Evolutionary conservation across 2,329 filamentous ascomycete species (phyloP).

Genomic region (Colletotrichum spinosum): DNA sequence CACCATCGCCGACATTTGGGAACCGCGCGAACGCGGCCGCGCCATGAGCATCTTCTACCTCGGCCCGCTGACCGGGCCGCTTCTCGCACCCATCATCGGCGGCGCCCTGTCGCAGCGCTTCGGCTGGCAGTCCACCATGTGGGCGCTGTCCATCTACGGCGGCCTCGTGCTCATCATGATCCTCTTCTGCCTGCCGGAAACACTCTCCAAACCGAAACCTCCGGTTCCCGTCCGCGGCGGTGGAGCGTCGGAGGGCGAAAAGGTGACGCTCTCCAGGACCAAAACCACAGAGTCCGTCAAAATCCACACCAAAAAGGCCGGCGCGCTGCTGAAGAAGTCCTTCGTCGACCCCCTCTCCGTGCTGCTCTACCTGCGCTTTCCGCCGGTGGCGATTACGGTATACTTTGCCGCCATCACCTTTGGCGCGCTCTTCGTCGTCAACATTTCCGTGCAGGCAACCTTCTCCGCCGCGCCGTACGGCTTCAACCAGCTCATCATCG

Average conservation of each 20-base stretch:
- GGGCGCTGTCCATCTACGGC: conserved; percentile 81
- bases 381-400: conserved; percentile 79
- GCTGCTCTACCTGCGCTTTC: conserved; percentile 78
- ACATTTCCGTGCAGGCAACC: conserved; percentile 79
- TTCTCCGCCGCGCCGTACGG: conserved; percentile 76
- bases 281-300: conserved; percentile 73
- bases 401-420: conserved; percentile 82
- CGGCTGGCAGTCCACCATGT: conserved; percentile 82
- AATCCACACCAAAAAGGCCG: conserved; percentile 64
- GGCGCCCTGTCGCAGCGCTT: conserved; percentile 76
- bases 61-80: conserved; percentile 79
- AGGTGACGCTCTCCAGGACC: conserved; percentile 57
- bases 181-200: conserved; percentile 74
- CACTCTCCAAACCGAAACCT: conserved; percentile 57
- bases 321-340: conserved; percentile 66
- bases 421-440: conserved; percentile 79
- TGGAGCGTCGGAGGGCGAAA: conserved; percentile 14
- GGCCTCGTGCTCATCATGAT: conserved; percentile 66
- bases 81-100: conserved; percentile 79
- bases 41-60: conserved; percentile 90
- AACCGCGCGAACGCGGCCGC: conserved; percentile 74
- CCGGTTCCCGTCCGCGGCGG: conserved; percentile 14
- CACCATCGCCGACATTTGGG: conserved; percentile 86
- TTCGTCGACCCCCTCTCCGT: conserved; percentile 80
- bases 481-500: conserved; percentile 76